phyloP scores from a whole-genome alignment of 2,329 filamentous ascomycete species.

The Claviceps pazoutovae region DNA sequence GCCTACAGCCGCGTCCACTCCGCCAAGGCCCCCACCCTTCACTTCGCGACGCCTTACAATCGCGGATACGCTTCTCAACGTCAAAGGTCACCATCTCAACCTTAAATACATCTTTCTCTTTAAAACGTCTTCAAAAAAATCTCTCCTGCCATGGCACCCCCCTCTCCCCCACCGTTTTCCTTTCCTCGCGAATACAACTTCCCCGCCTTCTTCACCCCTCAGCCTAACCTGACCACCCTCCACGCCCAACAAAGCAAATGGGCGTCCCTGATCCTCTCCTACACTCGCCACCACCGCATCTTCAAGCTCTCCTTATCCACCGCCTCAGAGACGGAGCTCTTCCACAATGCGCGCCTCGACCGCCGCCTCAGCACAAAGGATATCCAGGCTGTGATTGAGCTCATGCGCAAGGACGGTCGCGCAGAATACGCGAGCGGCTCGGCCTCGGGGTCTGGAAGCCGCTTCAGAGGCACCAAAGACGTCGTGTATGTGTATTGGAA shows the following conservation, averaged over 20 bases:
- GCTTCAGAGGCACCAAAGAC: conserved; percentile 18
- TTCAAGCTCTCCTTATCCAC: conserved; percentile 57
- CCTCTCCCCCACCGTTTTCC: background rate
- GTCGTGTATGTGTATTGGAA: conserved; percentile 72
- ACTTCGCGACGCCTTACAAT: background rate
- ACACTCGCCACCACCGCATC: conserved; percentile 64
- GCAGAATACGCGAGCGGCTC: conserved; percentile 47
- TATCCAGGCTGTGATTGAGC: conserved; percentile 43
- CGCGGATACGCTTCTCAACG: too few species aligned
- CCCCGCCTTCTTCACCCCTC: conserved; percentile 75
- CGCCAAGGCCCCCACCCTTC: background rate
- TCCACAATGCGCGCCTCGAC: conserved; percentile 41
- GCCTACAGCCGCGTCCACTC: background rate
- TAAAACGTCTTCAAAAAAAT: background rate
- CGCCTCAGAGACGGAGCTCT: conserved; percentile 40
- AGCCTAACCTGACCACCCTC: conserved; percentile 59
- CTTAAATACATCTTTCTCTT: background rate
- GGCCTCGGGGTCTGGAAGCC: background rate
- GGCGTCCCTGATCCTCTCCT: conserved; percentile 71
- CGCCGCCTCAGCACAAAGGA: conserved; percentile 36
- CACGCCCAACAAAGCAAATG: conserved; percentile 71
- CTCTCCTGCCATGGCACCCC: background rate
- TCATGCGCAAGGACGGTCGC: conserved; percentile 43
- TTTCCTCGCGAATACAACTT: conserved; percentile 59
- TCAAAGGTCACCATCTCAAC: too few species aligned